phyloP scores from a whole-genome alignment of 257 asterid genomes.

The Penstemon eatonii region DNA sequence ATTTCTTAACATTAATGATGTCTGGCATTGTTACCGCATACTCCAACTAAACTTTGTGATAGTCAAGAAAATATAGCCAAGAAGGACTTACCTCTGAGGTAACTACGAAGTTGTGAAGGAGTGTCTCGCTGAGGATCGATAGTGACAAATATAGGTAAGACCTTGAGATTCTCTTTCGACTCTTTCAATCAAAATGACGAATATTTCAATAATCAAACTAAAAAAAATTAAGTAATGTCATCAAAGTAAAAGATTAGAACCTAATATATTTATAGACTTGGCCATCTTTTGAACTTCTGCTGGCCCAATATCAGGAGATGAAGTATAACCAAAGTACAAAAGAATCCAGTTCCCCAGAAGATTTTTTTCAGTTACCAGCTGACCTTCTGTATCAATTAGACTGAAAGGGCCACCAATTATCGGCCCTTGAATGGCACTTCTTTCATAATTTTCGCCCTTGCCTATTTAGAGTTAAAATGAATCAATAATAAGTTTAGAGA shows the following conservation, averaged over 20 bases:
- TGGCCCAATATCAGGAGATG: conserved; percentile 98
- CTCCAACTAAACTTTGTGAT: neutral
- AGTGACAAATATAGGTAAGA: conserved; percentile 87
- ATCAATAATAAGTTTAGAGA: neutral
- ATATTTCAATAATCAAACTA: conserved; percentile 23
- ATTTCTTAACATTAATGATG: neutral
- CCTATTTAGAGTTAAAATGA: conserved; percentile 44
- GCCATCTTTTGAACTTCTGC: conserved; percentile 93
- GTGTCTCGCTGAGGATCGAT: conserved; percentile 96
- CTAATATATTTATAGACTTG: conserved; percentile 59
- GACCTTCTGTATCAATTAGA: conserved; percentile 66
- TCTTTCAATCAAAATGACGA: conserved; percentile 43
- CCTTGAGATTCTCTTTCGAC: conserved; percentile 64
- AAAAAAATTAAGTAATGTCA: neutral
- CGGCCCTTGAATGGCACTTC: conserved; percentile 82
- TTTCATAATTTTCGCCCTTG: conserved; percentile 79
- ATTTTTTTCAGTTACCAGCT: conserved; percentile 65
- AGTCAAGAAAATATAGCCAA: conserved; percentile 15
- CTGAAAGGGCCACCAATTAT: conserved; percentile 94
- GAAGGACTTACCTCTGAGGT: conserved; percentile 63
- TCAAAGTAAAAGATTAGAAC: conserved; percentile 41
- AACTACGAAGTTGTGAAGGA: conserved; percentile 82
- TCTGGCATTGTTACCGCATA: neutral
- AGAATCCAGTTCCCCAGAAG: conserved; percentile 91
- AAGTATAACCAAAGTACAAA: conserved; percentile 84